A percentile compares a stretch with the other conserved stretches of the same genome.
These are phyloP conservation scores for Fonsecaea nubica DNA, from an alignment of 2,329 filamentous ascomycete genomes.

Conservation along the genomic window DNA sequence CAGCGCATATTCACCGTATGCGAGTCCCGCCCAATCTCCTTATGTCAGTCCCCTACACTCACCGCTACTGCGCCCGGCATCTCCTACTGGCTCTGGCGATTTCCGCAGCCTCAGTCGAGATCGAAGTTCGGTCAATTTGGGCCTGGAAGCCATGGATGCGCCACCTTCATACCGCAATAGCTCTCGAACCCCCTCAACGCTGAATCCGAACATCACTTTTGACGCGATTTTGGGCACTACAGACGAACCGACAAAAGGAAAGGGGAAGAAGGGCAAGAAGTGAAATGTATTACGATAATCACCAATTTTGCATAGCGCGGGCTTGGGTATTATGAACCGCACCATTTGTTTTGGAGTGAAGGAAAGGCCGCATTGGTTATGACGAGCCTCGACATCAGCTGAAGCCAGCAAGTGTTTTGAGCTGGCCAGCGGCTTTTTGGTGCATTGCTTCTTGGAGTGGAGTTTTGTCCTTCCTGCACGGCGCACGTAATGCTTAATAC, in stretches of 20 bases:
- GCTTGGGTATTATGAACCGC: not conserved
- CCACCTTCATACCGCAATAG: conserved; percentile 47
- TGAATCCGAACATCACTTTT: conserved; percentile 58
- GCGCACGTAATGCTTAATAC: not conserved
- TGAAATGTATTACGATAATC: conserved; percentile 4
- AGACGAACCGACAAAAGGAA: conserved; percentile 47
- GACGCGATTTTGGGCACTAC: conserved; percentile 54
- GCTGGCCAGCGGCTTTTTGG: not conserved
- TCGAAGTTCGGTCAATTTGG: conserved; percentile 53
- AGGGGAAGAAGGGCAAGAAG: conserved; percentile 41
- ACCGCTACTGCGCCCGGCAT: conserved; percentile 46
- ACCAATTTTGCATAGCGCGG: conserved; percentile 3
- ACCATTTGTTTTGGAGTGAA: not conserved
- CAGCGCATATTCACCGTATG: conserved; percentile 27
- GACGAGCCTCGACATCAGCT: not conserved
- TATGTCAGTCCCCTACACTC: conserved; percentile 42
- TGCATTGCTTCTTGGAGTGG: not conserved
- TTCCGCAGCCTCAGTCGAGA: conserved; percentile 45
- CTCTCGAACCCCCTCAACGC: conserved; percentile 47
- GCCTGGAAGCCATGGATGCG: conserved; percentile 53
- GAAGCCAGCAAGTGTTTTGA: not conserved
- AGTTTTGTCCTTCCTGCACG: not conserved
- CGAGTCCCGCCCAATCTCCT: conserved; percentile 38
- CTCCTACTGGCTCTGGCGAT: conserved; percentile 43
- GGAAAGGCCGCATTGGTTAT: not conserved